These are phyloP conservation scores for Chrysanthemum lavandulifolium DNA, from an alignment of 129 eudicot species.

Conservation along the genomic window DNA sequence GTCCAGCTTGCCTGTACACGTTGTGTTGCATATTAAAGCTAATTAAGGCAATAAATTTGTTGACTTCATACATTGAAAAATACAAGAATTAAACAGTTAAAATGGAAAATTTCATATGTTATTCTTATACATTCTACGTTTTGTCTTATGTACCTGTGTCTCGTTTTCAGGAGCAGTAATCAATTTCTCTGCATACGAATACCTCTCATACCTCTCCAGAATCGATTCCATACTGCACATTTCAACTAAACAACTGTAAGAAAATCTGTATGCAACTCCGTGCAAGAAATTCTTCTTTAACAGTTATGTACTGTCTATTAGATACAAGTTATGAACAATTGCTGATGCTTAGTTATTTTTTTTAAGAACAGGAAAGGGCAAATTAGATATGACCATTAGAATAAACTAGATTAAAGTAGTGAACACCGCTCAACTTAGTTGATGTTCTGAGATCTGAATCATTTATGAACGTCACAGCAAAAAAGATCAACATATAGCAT, in stretches of 20 bases:
- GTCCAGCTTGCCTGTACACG: constrained; percentile 49
- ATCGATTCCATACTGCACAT: constrained; percentile 67
- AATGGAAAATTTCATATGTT: not conserved
- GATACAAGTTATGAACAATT: not conserved
- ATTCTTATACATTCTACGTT: not conserved
- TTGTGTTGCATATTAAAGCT: not conserved
- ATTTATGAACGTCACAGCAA: no score
- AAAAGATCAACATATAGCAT: no score
- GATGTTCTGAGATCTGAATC: no score
- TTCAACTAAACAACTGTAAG: constrained; percentile 11
- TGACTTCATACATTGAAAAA: not conserved
- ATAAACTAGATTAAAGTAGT: not conserved
- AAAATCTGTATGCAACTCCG: not conserved
- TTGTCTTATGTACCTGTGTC: constrained; percentile 30
- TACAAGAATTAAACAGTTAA: not conserved
- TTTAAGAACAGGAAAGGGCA: not conserved
- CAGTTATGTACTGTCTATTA: not conserved
- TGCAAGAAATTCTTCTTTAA: not conserved
- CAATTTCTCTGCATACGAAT: constrained; percentile 56
- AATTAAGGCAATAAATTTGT: not conserved
- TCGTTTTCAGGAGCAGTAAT: constrained; percentile 43
- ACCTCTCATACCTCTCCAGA: constrained; percentile 71
- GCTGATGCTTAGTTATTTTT: not conserved
- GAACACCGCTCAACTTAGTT: not conserved
- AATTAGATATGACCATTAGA: not conserved